Evolutionary conservation across 345 rosid species (phyloP).

Genomic region (Limnanthes douglasii): DNA sequence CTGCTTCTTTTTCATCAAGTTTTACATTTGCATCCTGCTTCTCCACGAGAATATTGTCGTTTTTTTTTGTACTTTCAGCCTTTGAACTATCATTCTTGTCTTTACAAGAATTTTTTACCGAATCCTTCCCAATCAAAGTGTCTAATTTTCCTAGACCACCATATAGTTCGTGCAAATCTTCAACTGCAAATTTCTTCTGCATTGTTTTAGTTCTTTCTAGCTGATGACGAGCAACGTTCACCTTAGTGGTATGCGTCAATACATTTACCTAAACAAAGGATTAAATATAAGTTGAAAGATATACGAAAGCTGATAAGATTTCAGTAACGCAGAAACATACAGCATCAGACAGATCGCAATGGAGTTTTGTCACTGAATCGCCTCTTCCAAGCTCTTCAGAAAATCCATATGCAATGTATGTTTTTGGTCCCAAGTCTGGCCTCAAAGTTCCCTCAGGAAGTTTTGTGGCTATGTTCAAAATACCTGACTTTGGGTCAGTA

Average conservation of each 20-base stretch:
- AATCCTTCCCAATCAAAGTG: background rate
- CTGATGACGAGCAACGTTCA: constrained; percentile 4
- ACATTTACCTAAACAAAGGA: constrained; percentile 34
- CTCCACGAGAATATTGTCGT: background rate
- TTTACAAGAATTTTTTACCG: constrained; percentile 1
- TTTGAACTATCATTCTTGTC: background rate
- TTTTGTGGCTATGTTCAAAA: constrained; percentile 32
- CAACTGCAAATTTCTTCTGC: background rate
- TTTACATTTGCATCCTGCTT: constrained; percentile 1
- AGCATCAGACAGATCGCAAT: constrained; percentile 15
- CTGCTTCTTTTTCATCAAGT: no score
- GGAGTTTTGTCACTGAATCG: constrained; percentile 48
- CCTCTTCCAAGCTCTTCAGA: constrained; percentile 38
- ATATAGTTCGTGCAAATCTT: background rate
- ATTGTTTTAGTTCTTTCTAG: background rate
- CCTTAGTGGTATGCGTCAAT: constrained; percentile 35
- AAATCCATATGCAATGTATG: constrained; percentile 42
- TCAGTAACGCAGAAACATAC: background rate
- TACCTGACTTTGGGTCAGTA: constrained; percentile 34
- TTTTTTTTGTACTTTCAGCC: constrained; percentile 1
- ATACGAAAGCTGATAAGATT: background rate
- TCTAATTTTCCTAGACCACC: background rate
- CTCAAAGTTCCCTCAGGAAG: constrained; percentile 27
- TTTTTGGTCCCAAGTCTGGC: constrained; percentile 60
- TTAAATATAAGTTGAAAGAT: background rate